Percentiles rank a stretch among this genome's conserved stretches.
Evolutionary conservation across 345 rosid species (phyloP).

Genomic region (Anacardium occidentale): DNA sequence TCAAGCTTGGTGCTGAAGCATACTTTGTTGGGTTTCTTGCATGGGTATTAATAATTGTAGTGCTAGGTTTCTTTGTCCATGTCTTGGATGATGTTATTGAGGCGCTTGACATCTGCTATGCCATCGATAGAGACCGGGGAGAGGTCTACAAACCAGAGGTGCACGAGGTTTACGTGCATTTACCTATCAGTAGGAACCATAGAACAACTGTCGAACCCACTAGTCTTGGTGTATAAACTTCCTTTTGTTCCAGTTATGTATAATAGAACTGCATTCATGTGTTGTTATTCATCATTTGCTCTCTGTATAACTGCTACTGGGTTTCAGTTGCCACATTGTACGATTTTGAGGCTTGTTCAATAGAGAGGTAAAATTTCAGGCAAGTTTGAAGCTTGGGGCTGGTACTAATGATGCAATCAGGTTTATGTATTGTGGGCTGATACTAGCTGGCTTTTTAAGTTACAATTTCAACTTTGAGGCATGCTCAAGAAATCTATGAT

Average conservation of each 20-base stretch:
- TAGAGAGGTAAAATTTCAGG: slow-evolving; percentile 25
- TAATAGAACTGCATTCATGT: slow-evolving; percentile 3
- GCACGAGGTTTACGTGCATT: slow-evolving; percentile 77
- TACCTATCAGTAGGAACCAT: slow-evolving; percentile 66
- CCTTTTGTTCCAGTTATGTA: neutral
- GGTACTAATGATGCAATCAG: too few species aligned
- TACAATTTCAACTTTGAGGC: too few species aligned
- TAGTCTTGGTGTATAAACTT: slow-evolving; percentile 41
- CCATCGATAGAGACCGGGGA: slow-evolving; percentile 75
- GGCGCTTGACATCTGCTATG: slow-evolving; percentile 76
- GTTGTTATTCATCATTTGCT: slow-evolving; percentile 22
- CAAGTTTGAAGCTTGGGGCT: too few species aligned
- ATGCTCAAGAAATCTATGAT: too few species aligned
- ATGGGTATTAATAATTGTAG: slow-evolving; percentile 54
- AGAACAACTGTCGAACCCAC: slow-evolving; percentile 38
- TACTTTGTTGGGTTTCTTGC: slow-evolving; percentile 64
- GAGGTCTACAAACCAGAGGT: slow-evolving; percentile 84
- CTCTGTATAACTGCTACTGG: slow-evolving; percentile 17
- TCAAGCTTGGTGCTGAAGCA: slow-evolving; percentile 54
- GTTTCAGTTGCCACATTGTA: slow-evolving; percentile 23
- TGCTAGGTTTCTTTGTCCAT: slow-evolving; percentile 67
- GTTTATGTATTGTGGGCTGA: too few species aligned
- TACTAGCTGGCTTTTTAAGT: too few species aligned
- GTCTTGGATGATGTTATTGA: slow-evolving; percentile 86
- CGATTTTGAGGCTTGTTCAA: slow-evolving; percentile 32